Evolutionary conservation across 345 rosid genomes (phyloP), one percentile per base, ranked within the genome.

Genomic region (Crucihimalaya himalaica): DNA sequence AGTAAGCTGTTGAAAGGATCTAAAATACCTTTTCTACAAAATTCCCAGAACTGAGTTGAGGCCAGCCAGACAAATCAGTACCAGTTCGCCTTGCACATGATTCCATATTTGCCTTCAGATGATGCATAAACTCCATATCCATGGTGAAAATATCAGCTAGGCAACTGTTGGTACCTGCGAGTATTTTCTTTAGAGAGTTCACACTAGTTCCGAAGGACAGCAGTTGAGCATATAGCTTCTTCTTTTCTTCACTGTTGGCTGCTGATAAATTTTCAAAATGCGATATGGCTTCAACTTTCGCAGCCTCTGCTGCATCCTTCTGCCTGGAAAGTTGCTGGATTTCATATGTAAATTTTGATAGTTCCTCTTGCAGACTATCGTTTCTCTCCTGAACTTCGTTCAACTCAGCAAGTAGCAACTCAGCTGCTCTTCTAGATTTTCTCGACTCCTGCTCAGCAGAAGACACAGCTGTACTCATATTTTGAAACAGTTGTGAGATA

Each of bases 361-460:
- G 73, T 72, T 88, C 91, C 78, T 89, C 98, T 79, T 86, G 98
- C 70, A 93, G 86, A 68, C 73, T 43, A 66, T 91, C 97, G 74
- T 94, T 91, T 85, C 96, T 91, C 78, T 91, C 96, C 77, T 91
- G 97, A 71, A 91, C 98, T 78, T 94, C 97, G 71, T 89, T 88
- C 77, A 91, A 78, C 82, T 94, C 97, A 1, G 96, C 93, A 76
- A 91, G 84, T 73, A 94, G 83, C 63, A 91, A 84, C 79, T 94
- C 93, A 29, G 97, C 90, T n/a, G 97, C 96, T 79, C 91, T 85
- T 77, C 78, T 85, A 63, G 97, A 90, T 78, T 92, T 95, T 70
- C 76, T 84, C 5, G 87, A 87, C 67, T 91, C 93, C 74, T 83
- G 90, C 72, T 92, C 89, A 20, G 83, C 81, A 71, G 87, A 80